Evolutionary conservation across 2,329 filamentous ascomycete species (phyloP), one percentile per base, ranked within the genome.

Genomic region (Lachnellula cervina): DNA sequence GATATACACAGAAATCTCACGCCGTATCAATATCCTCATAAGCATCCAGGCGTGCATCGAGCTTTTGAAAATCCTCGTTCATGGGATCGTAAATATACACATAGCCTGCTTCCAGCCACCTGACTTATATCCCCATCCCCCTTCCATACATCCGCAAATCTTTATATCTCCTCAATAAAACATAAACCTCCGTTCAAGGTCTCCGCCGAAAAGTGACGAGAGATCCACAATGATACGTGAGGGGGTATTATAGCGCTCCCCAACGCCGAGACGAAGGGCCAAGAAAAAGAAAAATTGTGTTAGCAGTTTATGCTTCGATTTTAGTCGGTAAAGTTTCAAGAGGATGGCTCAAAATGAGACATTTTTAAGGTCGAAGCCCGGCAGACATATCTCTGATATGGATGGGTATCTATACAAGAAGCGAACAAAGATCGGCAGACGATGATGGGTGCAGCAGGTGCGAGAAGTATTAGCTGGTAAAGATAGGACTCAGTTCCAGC

Each of bases 401-500:
- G 43, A 25, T 37, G 51, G 37, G 50, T 66, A 67, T 60, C 14
- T 60, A 58, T 67, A 68, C 66, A 68, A 53, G 44, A 55, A 61
- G 52, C 51, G 46, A 52, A 51, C 46, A 32, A 44, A 59, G 55
- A 56, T 62, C 51, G 46, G 44, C 37, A 54, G 38, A 13, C 44
- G 46, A 43, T 61, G 58, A 58, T 58, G 62, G 60, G 61, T 64
- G 64, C 62, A 60, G 8, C 55, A 55, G 55, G 49, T 42, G 44
- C 38, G 46, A 57, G 53, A 57, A 60, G 56, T 54, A 62, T 58
- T 51, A 55, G 58, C 50, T 56, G 48, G 52, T 55, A 54, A 42
- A 52, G 45, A 45, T 56, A 13, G 49, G 35, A 16, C 66, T 81
- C 76, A 89, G 71, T 88, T 88, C 87, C 87, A 90, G 63, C 87